Conservation (phyloP, 208 protist species). For the Naegleria gruberi region DNA sequence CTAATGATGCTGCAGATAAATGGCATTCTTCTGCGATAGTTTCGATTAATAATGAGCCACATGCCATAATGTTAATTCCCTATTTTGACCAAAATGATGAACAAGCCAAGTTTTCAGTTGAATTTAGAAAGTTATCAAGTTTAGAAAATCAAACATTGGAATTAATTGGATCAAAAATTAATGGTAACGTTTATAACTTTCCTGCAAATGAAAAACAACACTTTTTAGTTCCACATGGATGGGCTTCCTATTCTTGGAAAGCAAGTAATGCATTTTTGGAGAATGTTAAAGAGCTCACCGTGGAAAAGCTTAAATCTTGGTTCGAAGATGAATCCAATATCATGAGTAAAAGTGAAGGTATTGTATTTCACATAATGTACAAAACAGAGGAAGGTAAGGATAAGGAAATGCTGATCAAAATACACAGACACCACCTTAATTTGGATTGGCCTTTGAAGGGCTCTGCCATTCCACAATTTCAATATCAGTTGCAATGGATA, state of each 20-base stretch:
- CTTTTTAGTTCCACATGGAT: not conserved
- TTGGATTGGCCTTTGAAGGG: not conserved
- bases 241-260: not conserved
- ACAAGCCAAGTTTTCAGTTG: not conserved
- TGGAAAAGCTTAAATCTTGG: not conserved
- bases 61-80: not conserved
- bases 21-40: not conserved
- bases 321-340: not conserved
- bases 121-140: not conserved
- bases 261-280: not conserved
- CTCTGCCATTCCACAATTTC: not conserved
- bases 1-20: not conserved
- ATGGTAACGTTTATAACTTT: not conserved
- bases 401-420: not conserved
- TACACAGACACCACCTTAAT: not conserved
- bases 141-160: not conserved
- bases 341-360: not conserved
- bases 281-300: not conserved
- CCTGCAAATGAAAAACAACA: not conserved
- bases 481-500: not conserved
- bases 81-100: not conserved
- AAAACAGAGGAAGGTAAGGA: not conserved
- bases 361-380: not conserved
- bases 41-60: not conserved
- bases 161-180: conserved; percentile 3